Evolutionary conservation across 1,139 yeast genomes (phyloP).

Genomic region (Geotrichum phurueaensis): DNA sequence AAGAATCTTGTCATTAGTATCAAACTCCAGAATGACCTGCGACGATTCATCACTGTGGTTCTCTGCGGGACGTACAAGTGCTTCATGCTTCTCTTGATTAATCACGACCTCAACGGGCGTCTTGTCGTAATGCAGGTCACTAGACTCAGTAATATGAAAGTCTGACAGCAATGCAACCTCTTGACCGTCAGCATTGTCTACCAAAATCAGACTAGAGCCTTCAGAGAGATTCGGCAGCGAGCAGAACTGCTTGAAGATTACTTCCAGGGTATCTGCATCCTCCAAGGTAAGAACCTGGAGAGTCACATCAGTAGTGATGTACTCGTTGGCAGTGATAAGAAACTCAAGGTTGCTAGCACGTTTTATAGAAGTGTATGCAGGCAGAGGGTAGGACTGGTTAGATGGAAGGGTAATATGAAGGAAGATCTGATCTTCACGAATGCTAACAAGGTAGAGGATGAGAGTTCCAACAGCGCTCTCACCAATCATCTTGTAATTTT

Average conservation of each 20-base stretch:
- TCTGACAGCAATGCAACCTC: slow-evolving; percentile 9
- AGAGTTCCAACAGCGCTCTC: slow-evolving; percentile 11
- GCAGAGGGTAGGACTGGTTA: slow-evolving; percentile 4
- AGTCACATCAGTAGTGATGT: not conserved
- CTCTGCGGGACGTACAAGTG: slow-evolving; percentile 6
- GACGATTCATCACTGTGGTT: not conserved
- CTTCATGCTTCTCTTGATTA: slow-evolving; percentile 2
- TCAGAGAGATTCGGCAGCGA: slow-evolving; percentile 3
- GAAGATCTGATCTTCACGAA: not conserved
- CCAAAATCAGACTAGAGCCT: slow-evolving; percentile 3
- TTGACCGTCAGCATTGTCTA: slow-evolving; percentile 9
- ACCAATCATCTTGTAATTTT: slow-evolving; percentile 3
- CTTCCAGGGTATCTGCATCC: slow-evolving; percentile 8
- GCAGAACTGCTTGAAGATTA: slow-evolving; percentile 14
- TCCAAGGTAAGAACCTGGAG: not conserved
- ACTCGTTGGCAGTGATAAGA: not conserved
- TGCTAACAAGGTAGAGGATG: slow-evolving; percentile 3
- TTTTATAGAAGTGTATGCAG: slow-evolving; percentile 9
- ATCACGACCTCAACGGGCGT: slow-evolving; percentile 13
- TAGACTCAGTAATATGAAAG: slow-evolving; percentile 7
- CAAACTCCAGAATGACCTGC: not conserved
- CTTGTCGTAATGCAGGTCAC: slow-evolving; percentile 11
- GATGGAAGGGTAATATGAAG: slow-evolving; percentile 13
- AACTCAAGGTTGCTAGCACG: not conserved
- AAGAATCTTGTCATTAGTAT: slow-evolving; percentile 9